Conservation (phyloP, 1,284 basidiomycete genomes). For the Ganoderma leucocontextum region DNA sequence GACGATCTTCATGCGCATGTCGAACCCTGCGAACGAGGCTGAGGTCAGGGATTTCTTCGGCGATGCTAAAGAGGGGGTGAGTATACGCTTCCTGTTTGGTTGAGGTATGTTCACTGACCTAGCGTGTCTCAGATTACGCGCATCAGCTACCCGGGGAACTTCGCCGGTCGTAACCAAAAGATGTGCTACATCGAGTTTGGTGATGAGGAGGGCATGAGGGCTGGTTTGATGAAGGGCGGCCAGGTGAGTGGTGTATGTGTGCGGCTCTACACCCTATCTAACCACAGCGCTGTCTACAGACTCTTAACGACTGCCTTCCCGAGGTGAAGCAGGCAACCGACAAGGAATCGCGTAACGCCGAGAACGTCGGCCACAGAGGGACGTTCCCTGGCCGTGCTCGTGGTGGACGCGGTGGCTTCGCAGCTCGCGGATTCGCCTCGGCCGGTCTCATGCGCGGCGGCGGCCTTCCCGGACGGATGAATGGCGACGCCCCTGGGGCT, state of each 20-base stretch:
- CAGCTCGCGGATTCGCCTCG: conserved; percentile 68
- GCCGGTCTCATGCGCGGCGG: conserved; percentile 66
- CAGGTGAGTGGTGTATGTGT: conserved; percentile 56
- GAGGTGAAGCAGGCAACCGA: conserved; percentile 77
- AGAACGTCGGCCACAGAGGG: conserved; percentile 46
- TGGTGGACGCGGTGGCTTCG: conserved; percentile 63
- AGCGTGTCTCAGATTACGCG: conserved; percentile 65
- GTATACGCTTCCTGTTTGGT: conserved; percentile 39
- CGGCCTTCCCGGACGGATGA: conserved; percentile 39
- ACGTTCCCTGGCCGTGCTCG: conserved; percentile 58
- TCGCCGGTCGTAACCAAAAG: conserved; percentile 57
- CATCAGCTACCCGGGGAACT: conserved; percentile 69
- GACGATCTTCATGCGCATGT: conserved; percentile 86
- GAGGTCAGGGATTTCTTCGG: conserved; percentile 83
- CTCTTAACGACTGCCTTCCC: conserved; percentile 68
- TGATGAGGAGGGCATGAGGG: conserved; percentile 84
- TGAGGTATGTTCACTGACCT: neutral
- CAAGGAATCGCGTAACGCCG: conserved; percentile 59
- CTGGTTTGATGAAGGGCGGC: conserved; percentile 73
- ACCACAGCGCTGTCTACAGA: conserved; percentile 48
- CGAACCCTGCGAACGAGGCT: conserved; percentile 63
- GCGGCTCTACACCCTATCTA: neutral
- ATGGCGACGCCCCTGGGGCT: conserved; percentile 39
- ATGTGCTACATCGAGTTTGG: conserved; percentile 89
- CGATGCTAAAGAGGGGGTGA: conserved; percentile 68